phyloP scores from a whole-genome alignment of 2,329 filamentous ascomycete genomes.

The Myriosclerotinia curreyana region DNA sequence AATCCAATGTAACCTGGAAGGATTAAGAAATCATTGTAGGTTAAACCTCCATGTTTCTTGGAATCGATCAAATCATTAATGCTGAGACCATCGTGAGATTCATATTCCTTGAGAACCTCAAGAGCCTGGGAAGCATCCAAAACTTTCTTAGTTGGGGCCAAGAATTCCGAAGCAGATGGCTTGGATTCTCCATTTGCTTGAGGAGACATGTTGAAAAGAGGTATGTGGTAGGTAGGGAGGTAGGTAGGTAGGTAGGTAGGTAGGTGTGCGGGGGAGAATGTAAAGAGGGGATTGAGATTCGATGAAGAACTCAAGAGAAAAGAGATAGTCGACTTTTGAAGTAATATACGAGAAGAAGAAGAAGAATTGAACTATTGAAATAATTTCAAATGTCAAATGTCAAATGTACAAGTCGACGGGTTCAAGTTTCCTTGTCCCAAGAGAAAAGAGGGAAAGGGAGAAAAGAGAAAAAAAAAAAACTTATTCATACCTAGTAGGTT shows the following conservation, averaged over 20 bases:
- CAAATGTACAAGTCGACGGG: slow-evolving; percentile 55
- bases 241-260: too few relatives aligned
- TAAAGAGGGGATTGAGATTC: slow-evolving; percentile 35
- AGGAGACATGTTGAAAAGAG: slow-evolving; percentile 56
- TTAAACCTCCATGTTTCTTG: slow-evolving; percentile 86
- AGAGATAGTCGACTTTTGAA: slow-evolving; percentile 41
- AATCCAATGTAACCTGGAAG: slow-evolving; percentile 98
- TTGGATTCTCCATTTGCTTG: slow-evolving; percentile 62
- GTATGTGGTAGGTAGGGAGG: background rate
- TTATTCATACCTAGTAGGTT: background rate
- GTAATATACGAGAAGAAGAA: too few relatives aligned
- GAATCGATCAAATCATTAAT: slow-evolving; percentile 86
- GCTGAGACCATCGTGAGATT: slow-evolving; percentile 79
- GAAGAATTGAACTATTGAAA: background rate
- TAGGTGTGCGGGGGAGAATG: slow-evolving; percentile 22
- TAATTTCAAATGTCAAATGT: slow-evolving; percentile 44
- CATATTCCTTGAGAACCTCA: slow-evolving; percentile 78
- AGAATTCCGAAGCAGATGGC: slow-evolving; percentile 41
- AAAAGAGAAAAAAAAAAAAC: slow-evolving; percentile 21
- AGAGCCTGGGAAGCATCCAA: slow-evolving; percentile 74
- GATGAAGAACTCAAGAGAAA: slow-evolving; percentile 38
- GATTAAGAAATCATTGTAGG: slow-evolving; percentile 98
- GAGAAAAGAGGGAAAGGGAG: slow-evolving; percentile 45
- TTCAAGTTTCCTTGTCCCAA: slow-evolving; percentile 57
- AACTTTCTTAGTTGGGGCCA: slow-evolving; percentile 44